Evolutionary conservation across 2,329 filamentous ascomycete species (phyloP).

Genomic region (Fusarium sp.): DNA sequence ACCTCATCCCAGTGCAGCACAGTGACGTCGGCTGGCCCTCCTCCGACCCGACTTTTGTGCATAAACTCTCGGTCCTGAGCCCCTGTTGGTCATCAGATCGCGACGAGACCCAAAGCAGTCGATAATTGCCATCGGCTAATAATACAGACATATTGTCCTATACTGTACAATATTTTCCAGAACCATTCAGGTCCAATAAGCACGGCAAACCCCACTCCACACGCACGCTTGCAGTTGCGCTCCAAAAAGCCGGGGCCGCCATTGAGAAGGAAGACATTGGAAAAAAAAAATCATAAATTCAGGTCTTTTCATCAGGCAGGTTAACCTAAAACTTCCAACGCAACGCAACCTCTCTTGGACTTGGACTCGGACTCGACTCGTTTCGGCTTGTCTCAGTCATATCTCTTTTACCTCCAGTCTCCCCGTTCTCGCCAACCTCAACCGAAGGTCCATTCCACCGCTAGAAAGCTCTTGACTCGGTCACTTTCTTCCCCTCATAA

Average conservation of each 20-base stretch:
- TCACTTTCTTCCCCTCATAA: conserved; percentile 24
- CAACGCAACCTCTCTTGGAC: conserved; percentile 16
- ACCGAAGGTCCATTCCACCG: conserved; percentile 22
- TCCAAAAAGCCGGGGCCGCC: conserved; percentile 42
- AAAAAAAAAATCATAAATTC: conserved; percentile 30
- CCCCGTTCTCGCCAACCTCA: conserved; percentile 10
- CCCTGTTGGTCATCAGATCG: conserved; percentile 24
- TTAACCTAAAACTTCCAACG: conserved; percentile 37
- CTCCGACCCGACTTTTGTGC: conserved; percentile 24
- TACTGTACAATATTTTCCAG: conserved; percentile 11
- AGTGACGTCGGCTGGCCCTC: conserved; percentile 36
- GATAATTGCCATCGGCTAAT: conserved; percentile 23
- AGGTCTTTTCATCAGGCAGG: conserved; percentile 22
- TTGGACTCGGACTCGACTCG: conserved; percentile 30
- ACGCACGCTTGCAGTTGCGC: conserved; percentile 24
- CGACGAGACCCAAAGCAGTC: conserved; percentile 17
- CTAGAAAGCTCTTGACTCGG: conserved; percentile 20
- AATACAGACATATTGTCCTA: conserved; percentile 2
- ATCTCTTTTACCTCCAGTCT: conserved; percentile 9
- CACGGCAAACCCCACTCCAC: conserved; percentile 33
- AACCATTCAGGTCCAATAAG: conserved; percentile 43
- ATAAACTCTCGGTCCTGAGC: conserved; percentile 13
- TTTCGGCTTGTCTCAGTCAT: conserved; percentile 34
- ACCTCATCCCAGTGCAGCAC: conserved; percentile 10
- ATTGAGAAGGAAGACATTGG: conserved; percentile 24